Evolutionary conservation across 2,329 filamentous ascomycete species (phyloP), one percentile per base, ranked within the genome.

Genomic region (Myriosclerotinia scirpicola): DNA sequence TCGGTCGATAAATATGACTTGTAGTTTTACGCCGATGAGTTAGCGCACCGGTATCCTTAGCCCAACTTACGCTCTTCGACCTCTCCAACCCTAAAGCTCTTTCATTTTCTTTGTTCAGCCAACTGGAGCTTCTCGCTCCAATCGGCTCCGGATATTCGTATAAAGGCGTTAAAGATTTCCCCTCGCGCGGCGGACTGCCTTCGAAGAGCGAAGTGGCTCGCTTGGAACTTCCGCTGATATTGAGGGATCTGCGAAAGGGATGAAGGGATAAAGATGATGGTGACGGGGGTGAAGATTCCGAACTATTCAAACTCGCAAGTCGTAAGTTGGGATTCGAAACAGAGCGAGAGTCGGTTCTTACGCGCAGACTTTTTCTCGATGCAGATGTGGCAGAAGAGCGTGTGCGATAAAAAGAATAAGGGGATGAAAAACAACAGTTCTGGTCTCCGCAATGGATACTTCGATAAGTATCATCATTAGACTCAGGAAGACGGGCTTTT

Each of bases 381-480:
- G 38, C 9, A 14, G 6, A 38, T n/a, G 0, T 11, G 20, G 53
- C 50, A 20, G 42, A n/a, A 14, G 44, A 50, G 4, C 58, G 58
- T 2, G n/a, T 20, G 6, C 54, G 63, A 50, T 58, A 65, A n/a
- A 50, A 52, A 8, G 63, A 59, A n/a, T 65, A 65, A 2, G 63
- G 54, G 2, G 53, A 40, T 14, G 30, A 26, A 40, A 65, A 59
- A 40, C 63, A 65, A 40, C 63, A 65, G 1, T 34, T 65, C 52
- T 48, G 40, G 30, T 65, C 63, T 6, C 63, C 63, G 54, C 53
- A 65, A 26, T 65, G 63, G 6, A 59, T 65, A n/a, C 54, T 53
- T 17, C 53, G 53, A 22, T 65, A 65, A 17, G 63, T 65, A 20
- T 65, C 63, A 38, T 42, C 20, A 6, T 5, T 52, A 3, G 12